Evolutionary conservation across 2,329 filamentous ascomycete genomes (phyloP).

Genomic region (Neoarthrinium moseri): DNA sequence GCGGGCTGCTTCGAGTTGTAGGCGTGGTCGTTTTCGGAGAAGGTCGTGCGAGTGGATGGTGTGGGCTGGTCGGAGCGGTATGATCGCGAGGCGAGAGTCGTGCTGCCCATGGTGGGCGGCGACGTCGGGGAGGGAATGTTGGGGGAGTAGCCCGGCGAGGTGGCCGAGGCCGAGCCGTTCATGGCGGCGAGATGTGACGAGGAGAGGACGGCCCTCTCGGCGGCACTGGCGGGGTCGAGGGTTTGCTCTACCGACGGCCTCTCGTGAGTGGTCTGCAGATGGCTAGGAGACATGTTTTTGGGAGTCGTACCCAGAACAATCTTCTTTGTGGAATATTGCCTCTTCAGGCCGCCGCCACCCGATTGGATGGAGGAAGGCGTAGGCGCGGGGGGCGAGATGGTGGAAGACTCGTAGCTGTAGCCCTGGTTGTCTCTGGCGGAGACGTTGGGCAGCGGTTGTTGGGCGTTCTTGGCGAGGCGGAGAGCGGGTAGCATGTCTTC

Average conservation of each 20-base stretch:
- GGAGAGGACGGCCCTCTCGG: constrained; percentile 63
- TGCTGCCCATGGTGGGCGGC: constrained; percentile 53
- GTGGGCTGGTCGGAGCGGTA: constrained; percentile 58
- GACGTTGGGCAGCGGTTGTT: constrained; percentile 74
- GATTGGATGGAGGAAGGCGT: constrained; percentile 52
- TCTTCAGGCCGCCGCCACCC: constrained; percentile 57
- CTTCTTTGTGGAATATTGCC: constrained; percentile 76
- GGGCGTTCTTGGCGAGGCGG: constrained; percentile 86
- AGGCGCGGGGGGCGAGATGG: constrained; percentile 55
- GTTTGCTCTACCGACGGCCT: constrained; percentile 61
- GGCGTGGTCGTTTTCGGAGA: constrained; percentile 47
- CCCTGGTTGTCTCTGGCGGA: constrained; percentile 35
- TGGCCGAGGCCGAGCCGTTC: constrained; percentile 59
- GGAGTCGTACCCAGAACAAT: constrained; percentile 68
- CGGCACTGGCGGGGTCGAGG: constrained; percentile 68
- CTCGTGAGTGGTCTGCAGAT: constrained; percentile 68
- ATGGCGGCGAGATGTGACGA: constrained; percentile 70
- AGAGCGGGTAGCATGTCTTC: constrained; percentile 91
- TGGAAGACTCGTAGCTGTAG: constrained; percentile 51
- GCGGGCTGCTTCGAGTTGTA: constrained; percentile 36
- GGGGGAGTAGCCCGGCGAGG: constrained; percentile 60
- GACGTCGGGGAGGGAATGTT: constrained; percentile 71
- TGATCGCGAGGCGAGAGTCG: constrained; percentile 58
- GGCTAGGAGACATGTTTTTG: constrained; percentile 75
- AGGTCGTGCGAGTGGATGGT: constrained; percentile 54